Evolutionary conservation across 768 basidiomycete species (phyloP).

Genomic region (Trametes sanguinea): DNA sequence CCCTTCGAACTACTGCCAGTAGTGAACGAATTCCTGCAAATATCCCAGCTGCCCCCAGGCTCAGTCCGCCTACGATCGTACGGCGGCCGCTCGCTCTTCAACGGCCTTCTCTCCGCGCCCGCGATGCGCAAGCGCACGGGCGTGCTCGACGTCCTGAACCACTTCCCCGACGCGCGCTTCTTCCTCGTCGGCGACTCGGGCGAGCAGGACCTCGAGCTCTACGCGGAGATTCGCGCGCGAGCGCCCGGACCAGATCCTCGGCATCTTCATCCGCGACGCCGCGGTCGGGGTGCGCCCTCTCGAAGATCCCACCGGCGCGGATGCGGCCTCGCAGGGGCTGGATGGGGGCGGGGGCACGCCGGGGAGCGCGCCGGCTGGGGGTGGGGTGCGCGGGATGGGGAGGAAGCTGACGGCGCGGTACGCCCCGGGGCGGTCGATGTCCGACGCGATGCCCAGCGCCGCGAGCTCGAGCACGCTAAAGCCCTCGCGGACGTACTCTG

Average conservation of each 20-base stretch:
- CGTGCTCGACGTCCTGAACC: conserved; percentile 74
- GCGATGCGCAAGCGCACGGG: conserved; percentile 81
- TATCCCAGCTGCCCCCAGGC: conserved; percentile 71
- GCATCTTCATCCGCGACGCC: conserved; percentile 84
- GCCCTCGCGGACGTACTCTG: conserved; percentile 21
- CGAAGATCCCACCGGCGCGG: conserved; percentile 63
- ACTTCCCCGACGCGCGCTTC: conserved; percentile 75
- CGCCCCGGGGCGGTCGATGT: conserved; percentile 17
- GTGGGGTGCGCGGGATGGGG: conserved; percentile 5
- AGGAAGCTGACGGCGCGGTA: conserved; percentile 3
- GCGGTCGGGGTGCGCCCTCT: conserved; percentile 43
- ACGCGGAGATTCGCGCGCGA: conserved; percentile 74
- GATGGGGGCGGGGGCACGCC: background rate
- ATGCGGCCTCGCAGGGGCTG: conserved; percentile 13
- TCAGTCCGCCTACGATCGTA: conserved; percentile 86
- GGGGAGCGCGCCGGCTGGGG: conserved; percentile 5
- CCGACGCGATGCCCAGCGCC: conserved; percentile 15
- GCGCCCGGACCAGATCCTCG: conserved; percentile 68
- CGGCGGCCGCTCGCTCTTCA: conserved; percentile 79
- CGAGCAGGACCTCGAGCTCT: conserved; percentile 94
- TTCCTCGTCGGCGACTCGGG: conserved; percentile 90
- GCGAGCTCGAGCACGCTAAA: background rate
- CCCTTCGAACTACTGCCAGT: conserved; percentile 85
- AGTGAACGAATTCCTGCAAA: conserved; percentile 70
- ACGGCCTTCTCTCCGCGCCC: conserved; percentile 79